Base-by-base conservation (phyloP, 495 filamentous ascomycete genomes). In the Corynascus novoguineensis region DNA sequence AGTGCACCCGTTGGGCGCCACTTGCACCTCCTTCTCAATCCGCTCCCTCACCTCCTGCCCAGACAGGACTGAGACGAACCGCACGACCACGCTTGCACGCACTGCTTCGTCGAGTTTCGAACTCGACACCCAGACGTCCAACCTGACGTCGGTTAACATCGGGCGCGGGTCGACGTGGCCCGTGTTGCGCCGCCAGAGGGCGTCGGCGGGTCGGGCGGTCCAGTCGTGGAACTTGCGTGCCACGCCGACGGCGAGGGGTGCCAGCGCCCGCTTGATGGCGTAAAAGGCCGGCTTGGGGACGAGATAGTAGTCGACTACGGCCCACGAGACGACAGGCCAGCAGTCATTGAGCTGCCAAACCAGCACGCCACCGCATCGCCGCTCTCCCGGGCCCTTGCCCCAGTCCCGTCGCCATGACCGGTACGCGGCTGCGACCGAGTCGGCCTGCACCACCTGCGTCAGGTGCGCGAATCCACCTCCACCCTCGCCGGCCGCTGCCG, bases 291-390 rank as follows among this genome's bases (percentile, higher is more conserved):
- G 81, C 68, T 95, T 95, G 24, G 83, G 85, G 8, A 87, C 76
- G 48, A 86, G 72, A 65, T 83, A 86, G 63, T 89, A 90, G 67
- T 95, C 89, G 7, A 84, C 84, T 42, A 93, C 83, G 1, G 87
- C 79, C 87, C 88, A 89, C 4, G 83, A 88, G 55, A 84, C 90
- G 7, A 81, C 83, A 1, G 90, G 88, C 89, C 89, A 96, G 69
- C 88, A 91, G 71, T 96, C 91, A 58, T 95, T 96, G 42, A 93
- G 68, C 67, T 96, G 91, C 91, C 91, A 96, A 1, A 93, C 83
- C n/a, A 96, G 73, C 14, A 86, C 87, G 14, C 91, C 91, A 44
- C 86, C 85, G 63, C 91, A 95, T 17, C 71, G 63, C 55, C 87
- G 79, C 58, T 80, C 73, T n/a, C 82, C 83, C 7, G n/a, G n/a